These are phyloP conservation scores for Artemisia argyi DNA, from an alignment of 129 eudicot species.

Conservation along the genomic window DNA sequence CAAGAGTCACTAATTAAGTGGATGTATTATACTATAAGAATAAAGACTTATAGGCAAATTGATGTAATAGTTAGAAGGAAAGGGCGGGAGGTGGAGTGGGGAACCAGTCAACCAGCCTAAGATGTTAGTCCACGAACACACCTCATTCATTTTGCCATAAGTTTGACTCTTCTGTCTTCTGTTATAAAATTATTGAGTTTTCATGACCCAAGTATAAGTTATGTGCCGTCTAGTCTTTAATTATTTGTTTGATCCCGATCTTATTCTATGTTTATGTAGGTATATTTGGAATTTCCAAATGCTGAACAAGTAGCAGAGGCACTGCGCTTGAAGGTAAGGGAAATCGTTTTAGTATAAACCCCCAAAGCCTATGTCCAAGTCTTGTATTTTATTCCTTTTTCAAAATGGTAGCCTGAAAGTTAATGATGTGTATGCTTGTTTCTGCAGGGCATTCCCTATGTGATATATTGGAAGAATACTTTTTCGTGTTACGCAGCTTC, in stretches of 20 bases:
- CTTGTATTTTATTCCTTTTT: neutral
- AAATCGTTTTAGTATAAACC: neutral
- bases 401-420: slow-evolving; percentile 4
- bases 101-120: too few species aligned
- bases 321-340: slow-evolving; percentile 66
- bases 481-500: slow-evolving; percentile 72
- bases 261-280: slow-evolving; percentile 45
- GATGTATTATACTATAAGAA: neutral
- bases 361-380: slow-evolving; percentile 2
- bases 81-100: neutral
- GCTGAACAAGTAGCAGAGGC: slow-evolving; percentile 83
- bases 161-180: too few species aligned
- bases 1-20: neutral
- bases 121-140: too few species aligned
- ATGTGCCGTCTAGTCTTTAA: neutral
- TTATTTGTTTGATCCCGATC: slow-evolving; percentile 15
- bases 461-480: slow-evolving; percentile 78
- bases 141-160: too few species aligned
- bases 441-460: slow-evolving; percentile 88
- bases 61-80: neutral
- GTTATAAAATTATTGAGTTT: too few species aligned
- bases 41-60: neutral
- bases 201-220: too few species aligned
- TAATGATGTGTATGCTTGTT: slow-evolving; percentile 11
- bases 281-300: slow-evolving; percentile 80